Evolutionary conservation across 1,284 basidiomycete genomes (phyloP).

Genomic region (Sporisorium graminicola): DNA sequence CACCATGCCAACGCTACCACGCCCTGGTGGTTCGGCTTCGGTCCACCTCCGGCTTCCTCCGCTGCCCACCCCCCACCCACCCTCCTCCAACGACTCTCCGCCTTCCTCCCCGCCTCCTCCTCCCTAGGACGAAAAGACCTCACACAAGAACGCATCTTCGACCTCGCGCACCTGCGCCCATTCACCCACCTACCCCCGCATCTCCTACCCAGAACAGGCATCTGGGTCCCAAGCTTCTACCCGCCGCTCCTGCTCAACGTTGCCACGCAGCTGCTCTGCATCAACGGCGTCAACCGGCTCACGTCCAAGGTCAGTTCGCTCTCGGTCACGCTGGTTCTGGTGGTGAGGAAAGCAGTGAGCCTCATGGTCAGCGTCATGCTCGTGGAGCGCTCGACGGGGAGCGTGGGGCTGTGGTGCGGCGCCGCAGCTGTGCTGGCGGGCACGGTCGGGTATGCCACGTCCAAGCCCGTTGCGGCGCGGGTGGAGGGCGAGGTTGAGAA

Average conservation of each 20-base stretch:
- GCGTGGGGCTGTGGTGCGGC: slow-evolving; percentile 52
- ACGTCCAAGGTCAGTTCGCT: slow-evolving; percentile 80
- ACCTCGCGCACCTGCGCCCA: slow-evolving; percentile 44
- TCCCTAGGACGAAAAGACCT: not conserved
- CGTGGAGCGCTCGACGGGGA: slow-evolving; percentile 68
- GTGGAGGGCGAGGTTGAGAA: not conserved
- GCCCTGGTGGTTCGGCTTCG: slow-evolving; percentile 49
- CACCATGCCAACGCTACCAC: slow-evolving; percentile 53
- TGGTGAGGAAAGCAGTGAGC: slow-evolving; percentile 88
- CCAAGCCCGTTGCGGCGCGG: slow-evolving; percentile 8
- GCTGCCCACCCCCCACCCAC: not conserved
- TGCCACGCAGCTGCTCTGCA: slow-evolving; percentile 86
- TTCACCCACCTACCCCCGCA: slow-evolving; percentile 11
- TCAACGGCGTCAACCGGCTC: slow-evolving; percentile 88
- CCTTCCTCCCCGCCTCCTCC: slow-evolving; percentile 5
- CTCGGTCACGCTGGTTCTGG: slow-evolving; percentile 87
- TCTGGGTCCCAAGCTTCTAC: slow-evolving; percentile 76
- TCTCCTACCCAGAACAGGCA: slow-evolving; percentile 12
- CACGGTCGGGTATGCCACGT: slow-evolving; percentile 76
- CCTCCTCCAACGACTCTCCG: not conserved
- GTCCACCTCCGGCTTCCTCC: slow-evolving; percentile 4
- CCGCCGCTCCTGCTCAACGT: slow-evolving; percentile 80
- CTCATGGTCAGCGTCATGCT: slow-evolving; percentile 80
- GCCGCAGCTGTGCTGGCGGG: slow-evolving; percentile 77
- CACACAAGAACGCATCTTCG: slow-evolving; percentile 47